These are phyloP conservation scores for Paracoccidioides brasiliensis DNA, from an alignment of 2,329 filamentous ascomycete species.

Conservation along the genomic window DNA sequence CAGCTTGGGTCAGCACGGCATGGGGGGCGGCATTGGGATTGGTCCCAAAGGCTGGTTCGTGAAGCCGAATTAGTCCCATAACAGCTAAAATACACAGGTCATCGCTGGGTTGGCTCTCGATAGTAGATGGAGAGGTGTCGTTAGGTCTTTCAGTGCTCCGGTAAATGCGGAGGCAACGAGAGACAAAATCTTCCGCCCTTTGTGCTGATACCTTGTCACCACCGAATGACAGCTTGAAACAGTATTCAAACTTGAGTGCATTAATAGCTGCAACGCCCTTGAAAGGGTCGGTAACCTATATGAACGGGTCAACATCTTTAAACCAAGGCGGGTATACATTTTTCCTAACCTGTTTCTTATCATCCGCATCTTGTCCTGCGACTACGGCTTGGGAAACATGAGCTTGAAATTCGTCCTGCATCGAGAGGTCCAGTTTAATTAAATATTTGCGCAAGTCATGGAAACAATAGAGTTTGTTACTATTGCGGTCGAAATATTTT, in stretches of 20 bases:
- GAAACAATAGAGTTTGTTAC: conserved; percentile 34
- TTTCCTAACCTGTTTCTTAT: conserved; percentile 12
- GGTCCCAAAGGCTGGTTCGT: conserved; percentile 11
- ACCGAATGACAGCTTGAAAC: conserved; percentile 24
- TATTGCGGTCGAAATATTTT: conserved; percentile 29
- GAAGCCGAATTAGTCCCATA: conserved; percentile 27
- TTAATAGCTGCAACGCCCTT: conserved; percentile 27
- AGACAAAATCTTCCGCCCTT: conserved; percentile 25
- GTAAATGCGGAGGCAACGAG: conserved; percentile 27
- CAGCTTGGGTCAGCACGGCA: conserved; percentile 20
- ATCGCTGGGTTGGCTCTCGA: conserved; percentile 32
- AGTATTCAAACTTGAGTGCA: conserved; percentile 32
- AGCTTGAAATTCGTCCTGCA: conserved; percentile 15
- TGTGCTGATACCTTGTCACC: conserved; percentile 16
- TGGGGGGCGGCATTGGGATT: conserved; percentile 15
- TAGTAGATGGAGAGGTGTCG: conserved; percentile 18
- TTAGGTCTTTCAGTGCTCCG: conserved; percentile 7
- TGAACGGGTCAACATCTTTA: conserved; percentile 1
- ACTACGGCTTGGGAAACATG: conserved; percentile 13
- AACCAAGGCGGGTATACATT: conserved; percentile 2
- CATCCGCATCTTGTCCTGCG: not conserved
- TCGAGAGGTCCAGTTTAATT: conserved; percentile 17
- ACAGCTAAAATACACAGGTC: conserved; percentile 32
- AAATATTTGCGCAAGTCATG: conserved; percentile 29
- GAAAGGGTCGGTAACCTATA: conserved; percentile 13